Evolutionary conservation across 805 yeast genomes (phyloP).

Genomic region (Candida xyloterini): DNA sequence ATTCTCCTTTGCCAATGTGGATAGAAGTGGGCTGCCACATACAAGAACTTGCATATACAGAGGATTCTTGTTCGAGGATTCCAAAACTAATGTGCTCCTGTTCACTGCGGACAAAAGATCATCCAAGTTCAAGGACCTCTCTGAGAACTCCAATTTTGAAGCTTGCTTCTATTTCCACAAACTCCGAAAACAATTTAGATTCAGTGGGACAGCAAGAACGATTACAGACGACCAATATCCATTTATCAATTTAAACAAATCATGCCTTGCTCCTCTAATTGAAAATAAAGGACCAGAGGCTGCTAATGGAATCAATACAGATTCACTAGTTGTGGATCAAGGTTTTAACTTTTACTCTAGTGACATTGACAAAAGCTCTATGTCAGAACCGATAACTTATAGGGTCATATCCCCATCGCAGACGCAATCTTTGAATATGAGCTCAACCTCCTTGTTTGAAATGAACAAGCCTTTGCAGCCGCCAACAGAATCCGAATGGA

Average conservation of each 20-base stretch:
- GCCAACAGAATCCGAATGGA: slow-evolving; percentile 65
- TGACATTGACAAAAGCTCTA: slow-evolving; percentile 7
- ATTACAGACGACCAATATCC: slow-evolving; percentile 33
- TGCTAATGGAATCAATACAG: not conserved
- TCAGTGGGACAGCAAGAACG: slow-evolving; percentile 61
- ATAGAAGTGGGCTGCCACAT: slow-evolving; percentile 49
- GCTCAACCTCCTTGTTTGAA: slow-evolving; percentile 14
- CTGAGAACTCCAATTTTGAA: slow-evolving; percentile 57
- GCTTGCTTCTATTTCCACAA: slow-evolving; percentile 71
- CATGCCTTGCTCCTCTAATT: not conserved
- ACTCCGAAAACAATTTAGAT: slow-evolving; percentile 64
- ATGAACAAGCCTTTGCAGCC: slow-evolving; percentile 28
- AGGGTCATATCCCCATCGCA: slow-evolving; percentile 23
- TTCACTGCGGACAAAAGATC: slow-evolving; percentile 73
- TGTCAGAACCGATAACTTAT: slow-evolving; percentile 19
- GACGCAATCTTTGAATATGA: slow-evolving; percentile 11
- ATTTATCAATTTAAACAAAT: slow-evolving; percentile 7
- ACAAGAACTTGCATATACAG: slow-evolving; percentile 70
- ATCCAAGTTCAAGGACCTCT: slow-evolving; percentile 54
- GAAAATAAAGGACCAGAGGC: not conserved
- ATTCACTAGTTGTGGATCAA: slow-evolving; percentile 19
- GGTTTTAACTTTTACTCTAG: slow-evolving; percentile 19
- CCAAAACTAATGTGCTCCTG: slow-evolving; percentile 61
- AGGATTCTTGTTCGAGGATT: slow-evolving; percentile 72
- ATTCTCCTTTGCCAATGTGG: slow-evolving; percentile 70